Base-by-base conservation (phyloP, 2,329 filamentous ascomycete species). In the Colletotrichum acutatum region DNA sequence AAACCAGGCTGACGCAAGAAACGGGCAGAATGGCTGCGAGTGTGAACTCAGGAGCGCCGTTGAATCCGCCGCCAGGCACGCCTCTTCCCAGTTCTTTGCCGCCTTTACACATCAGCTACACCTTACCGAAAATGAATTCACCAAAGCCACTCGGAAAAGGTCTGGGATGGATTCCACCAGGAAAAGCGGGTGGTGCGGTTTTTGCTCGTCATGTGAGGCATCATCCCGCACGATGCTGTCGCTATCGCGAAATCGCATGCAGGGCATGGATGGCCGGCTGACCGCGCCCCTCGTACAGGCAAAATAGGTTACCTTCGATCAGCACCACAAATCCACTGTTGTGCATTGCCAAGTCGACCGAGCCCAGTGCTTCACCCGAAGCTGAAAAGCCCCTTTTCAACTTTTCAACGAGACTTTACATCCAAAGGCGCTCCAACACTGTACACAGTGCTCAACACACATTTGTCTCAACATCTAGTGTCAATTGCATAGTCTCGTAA, bases 151-250 rank as follows among this genome's bases (percentile, higher is more conserved):
- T 49, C 19, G 69, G 69, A 19, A 49, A 57, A 63, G 4, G 14
- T 58, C 58, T 30, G 60, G 60, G 46, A 70, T 69, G 60, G 46
- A 70, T 69, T 61, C 58, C 42, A 61, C 54, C 28, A 65, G 37
- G 46, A 72, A 70, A 72, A 72, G 70, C 66, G 70, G 66, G 66
- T 32, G 66, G 26, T 72, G 70, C 70, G 70, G 66, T 28, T 70
- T 72, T 72, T 70, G 66, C 60, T 65, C 66, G 56, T 70, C 70
- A 72, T 70, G 70, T 72, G 70, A 72, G 70, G 70, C 70, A 70
- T 72, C 69, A 68, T 72, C 56, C 60, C 67, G 59, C 34, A 70
- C 60, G 32, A 70, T 56, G 42, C 34, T 56, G 59, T 72, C 54
- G 70, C 66, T 70, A 65, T 65, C 61, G 46, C 60, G 26, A 72